phyloP scores from a whole-genome alignment of 768 basidiomycete genomes.

The Trametes elegans region DNA sequence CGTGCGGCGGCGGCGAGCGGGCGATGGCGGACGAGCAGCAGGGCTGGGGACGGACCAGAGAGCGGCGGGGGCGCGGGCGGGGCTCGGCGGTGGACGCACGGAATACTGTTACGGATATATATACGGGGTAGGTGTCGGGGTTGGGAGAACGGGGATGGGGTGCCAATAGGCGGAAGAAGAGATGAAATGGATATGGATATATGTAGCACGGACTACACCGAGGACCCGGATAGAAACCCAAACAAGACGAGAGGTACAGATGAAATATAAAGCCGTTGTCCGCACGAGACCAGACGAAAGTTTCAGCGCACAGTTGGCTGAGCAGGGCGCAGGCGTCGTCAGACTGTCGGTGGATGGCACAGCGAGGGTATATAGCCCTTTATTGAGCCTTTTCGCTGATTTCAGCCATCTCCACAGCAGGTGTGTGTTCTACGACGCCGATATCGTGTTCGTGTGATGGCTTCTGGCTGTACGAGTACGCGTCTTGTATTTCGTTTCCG shows the following conservation, averaged over 20 bases:
- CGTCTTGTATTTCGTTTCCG: slow-evolving; percentile 22
- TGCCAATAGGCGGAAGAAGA: not conserved
- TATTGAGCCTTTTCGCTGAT: slow-evolving; percentile 18
- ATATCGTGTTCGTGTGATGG: slow-evolving; percentile 19
- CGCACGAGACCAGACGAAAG: not conserved
- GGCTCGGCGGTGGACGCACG: not conserved
- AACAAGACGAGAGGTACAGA: slow-evolving; percentile 16
- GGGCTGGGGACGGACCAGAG: not conserved
- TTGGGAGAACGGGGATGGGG: not conserved
- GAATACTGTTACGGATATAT: slow-evolving; percentile 5
- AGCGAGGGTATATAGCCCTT: slow-evolving; percentile 9
- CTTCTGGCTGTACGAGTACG: slow-evolving; percentile 24
- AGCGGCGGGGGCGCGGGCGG: not conserved
- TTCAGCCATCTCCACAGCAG: slow-evolving; percentile 18
- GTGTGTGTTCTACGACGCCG: slow-evolving; percentile 4
- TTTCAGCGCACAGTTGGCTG: not conserved
- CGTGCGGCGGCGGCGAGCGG: slow-evolving; percentile 3
- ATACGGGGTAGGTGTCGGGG: not conserved
- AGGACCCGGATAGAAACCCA: slow-evolving; percentile 3
- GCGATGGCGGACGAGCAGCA: not conserved
- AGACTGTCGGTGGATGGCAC: not conserved
- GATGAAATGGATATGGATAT: slow-evolving; percentile 13
- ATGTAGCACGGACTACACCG: slow-evolving; percentile 18
- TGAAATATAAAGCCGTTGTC: slow-evolving; percentile 9
- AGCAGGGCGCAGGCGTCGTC: no score